Conservation (phyloP, 176 grass and related monocot genomes). For the Saccharum officinarum region DNA sequence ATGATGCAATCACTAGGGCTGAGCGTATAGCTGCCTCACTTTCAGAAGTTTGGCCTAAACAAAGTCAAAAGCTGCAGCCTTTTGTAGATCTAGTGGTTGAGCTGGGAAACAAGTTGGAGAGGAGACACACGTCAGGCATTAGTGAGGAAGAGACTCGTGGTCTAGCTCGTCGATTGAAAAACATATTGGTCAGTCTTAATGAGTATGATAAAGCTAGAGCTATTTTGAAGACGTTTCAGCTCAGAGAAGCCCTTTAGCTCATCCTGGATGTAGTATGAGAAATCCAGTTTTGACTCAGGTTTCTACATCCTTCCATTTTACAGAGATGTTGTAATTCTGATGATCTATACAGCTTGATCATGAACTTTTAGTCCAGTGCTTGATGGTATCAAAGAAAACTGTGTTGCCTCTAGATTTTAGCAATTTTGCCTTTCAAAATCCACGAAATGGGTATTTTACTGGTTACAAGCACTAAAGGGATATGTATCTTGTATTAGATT, state of each 20-base stretch:
- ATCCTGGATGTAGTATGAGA: constrained; percentile 6
- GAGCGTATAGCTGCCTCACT: constrained; percentile 74
- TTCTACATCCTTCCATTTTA: constrained; percentile 33
- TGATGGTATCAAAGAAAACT: constrained; percentile 15
- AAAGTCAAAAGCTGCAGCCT: constrained; percentile 56
- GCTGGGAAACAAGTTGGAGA: constrained; percentile 76
- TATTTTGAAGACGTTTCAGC: constrained; percentile 69
- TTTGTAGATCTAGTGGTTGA: constrained; percentile 71
- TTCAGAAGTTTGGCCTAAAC: constrained; percentile 48
- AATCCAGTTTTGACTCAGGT: constrained; percentile 42
- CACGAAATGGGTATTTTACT: not conserved
- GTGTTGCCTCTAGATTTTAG: not conserved
- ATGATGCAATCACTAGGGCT: constrained; percentile 75
- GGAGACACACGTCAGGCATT: constrained; percentile 44
- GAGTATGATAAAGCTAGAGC: constrained; percentile 92
- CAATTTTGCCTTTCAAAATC: not conserved
- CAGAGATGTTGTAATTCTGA: constrained; percentile 25
- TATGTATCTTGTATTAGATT: too few species aligned
- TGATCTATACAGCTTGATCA: constrained; percentile 34
- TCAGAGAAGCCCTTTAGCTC: constrained; percentile 87
- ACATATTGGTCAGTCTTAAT: constrained; percentile 59
- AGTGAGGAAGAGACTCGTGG: constrained; percentile 60
- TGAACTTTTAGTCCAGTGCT: constrained; percentile 9
- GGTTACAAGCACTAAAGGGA: too few species aligned
- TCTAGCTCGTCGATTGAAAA: constrained; percentile 81